phyloP scores from a whole-genome alignment of 768 basidiomycete genomes.

The Pisolithus marmoratus region DNA sequence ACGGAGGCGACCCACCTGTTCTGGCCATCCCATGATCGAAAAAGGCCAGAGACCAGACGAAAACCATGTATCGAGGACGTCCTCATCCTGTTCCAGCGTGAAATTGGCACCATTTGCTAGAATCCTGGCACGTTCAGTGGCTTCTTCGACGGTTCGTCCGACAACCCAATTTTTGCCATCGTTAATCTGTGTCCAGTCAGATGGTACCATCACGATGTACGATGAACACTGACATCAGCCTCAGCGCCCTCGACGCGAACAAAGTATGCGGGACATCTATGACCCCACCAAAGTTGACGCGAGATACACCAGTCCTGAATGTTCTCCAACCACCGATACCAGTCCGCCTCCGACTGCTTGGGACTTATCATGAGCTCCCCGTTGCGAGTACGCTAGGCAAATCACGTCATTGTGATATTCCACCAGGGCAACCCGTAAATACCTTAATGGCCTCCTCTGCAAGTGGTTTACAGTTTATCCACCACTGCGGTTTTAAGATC shows the following conservation, averaged over 20 bases:
- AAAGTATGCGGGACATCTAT: slow-evolving; percentile 92
- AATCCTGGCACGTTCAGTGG: slow-evolving; percentile 63
- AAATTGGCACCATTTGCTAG: slow-evolving; percentile 66
- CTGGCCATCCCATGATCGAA: slow-evolving; percentile 96
- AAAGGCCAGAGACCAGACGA: slow-evolving; percentile 97
- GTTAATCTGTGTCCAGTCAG: slow-evolving; percentile 36
- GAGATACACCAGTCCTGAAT: slow-evolving; percentile 99
- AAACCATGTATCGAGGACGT: slow-evolving; percentile 99
- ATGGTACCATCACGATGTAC: neutral
- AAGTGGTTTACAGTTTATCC: slow-evolving; percentile 89
- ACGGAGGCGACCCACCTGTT: slow-evolving; percentile 48
- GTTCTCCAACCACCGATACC: slow-evolving; percentile 92
- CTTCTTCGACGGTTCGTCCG: slow-evolving; percentile 73
- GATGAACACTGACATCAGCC: slow-evolving; percentile 47
- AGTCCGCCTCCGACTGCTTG: slow-evolving; percentile 84
- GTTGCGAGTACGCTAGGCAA: slow-evolving; percentile 71
- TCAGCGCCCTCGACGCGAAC: slow-evolving; percentile 75
- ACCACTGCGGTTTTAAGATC: slow-evolving; percentile 97
- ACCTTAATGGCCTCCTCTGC: slow-evolving; percentile 89
- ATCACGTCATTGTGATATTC: neutral
- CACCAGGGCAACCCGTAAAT: neutral
- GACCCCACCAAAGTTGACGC: slow-evolving; percentile 99
- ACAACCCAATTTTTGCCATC: slow-evolving; percentile 90
- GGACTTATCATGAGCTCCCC: slow-evolving; percentile 85
- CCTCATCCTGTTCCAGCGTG: slow-evolving; percentile 86